Conservation (phyloP, 2,329 filamentous ascomycete species). For the Fusarium anthophilum region DNA sequence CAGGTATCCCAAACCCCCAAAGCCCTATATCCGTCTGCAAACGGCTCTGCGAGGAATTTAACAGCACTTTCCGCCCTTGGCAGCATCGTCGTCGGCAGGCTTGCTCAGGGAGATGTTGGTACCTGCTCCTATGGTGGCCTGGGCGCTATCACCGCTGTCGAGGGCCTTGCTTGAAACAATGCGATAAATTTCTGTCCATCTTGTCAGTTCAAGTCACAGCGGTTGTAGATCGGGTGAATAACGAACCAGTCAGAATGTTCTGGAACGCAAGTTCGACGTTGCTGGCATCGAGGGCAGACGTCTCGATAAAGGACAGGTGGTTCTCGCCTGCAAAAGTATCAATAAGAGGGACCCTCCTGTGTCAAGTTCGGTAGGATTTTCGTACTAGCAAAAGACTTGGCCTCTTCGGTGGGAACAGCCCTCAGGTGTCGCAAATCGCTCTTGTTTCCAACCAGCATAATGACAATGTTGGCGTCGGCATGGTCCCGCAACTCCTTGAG, state of each 20-base stretch:
- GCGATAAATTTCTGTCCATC: conserved; percentile 88
- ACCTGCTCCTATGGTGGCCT: conserved; percentile 81
- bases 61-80: conserved; percentile 85
- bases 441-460: conserved; percentile 99
- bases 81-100: conserved; percentile 77
- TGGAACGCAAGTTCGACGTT: conserved; percentile 99
- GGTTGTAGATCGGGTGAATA: not conserved
- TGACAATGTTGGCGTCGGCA: conserved; percentile 98
- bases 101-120: conserved; percentile 89
- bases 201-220: conserved; percentile 15
- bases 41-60: conserved; percentile 55
- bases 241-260: conserved; percentile 95
- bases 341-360: conserved; percentile 19
- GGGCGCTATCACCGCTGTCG: conserved; percentile 84
- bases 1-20: conserved; percentile 46
- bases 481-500: conserved; percentile 98
- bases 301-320: conserved; percentile 99
- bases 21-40: conserved; percentile 42
- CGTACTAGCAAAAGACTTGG: conserved; percentile 95
- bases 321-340: conserved; percentile 77
- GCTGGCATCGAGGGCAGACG: conserved; percentile 96
- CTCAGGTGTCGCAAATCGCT: conserved; percentile 99
- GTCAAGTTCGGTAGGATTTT: not conserved
- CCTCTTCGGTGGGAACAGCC: conserved; percentile 96
- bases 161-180: conserved; percentile 98